Base-by-base conservation (phyloP, 495 filamentous ascomycete genomes). In the Aspergillus baeticus region DNA sequence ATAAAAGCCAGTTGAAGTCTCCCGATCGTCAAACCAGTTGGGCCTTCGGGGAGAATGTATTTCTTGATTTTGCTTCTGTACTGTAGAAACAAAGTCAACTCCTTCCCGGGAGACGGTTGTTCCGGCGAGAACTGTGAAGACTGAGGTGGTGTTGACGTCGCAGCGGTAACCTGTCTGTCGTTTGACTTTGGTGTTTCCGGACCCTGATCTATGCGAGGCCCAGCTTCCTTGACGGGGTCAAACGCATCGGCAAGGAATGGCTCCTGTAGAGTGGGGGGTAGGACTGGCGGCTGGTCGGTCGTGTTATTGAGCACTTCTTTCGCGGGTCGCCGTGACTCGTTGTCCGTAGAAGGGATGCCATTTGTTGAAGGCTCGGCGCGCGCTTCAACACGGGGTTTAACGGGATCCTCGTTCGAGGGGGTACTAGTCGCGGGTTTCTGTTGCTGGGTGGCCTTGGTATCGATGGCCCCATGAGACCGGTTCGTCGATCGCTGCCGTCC, bases 31-130 rank as follows among this genome's bases (percentile, higher is more conserved):
- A 98, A 76, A 41, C 89, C 91, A 10, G 85, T 82, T 54, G 85
- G 87, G 5, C 92, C 92, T 63, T 93, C 92, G 2, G 89, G 73
- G 10, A 98, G 82, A 7, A 96, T 84, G 65, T 92, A 96, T 63
- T 98, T 98, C 74, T 97, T 97, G 56, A 98, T 94, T 64, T 93
- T 92, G 57, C 87, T 93, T 63, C 92, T 96, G 72, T 97, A 96
- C 73, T 98, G 95, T 37, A 98, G 69, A 69, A 98, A 98, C n/a
- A 98, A 76, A 0, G 93, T 97, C 22, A 98, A 77, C 61, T 96
- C 91, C 66, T 96, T 96, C 2, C 87, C 86, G 2, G 88, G 81
- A 49, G 90, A 88, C 1, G 88, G 87, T 35, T 87, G 85, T 45
- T 91, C 89, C 23, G 86, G 79, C 34, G 85, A 63, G 63, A 81